phyloP scores from a whole-genome alignment of 1,284 basidiomycete genomes.

The Irpex sp. region DNA sequence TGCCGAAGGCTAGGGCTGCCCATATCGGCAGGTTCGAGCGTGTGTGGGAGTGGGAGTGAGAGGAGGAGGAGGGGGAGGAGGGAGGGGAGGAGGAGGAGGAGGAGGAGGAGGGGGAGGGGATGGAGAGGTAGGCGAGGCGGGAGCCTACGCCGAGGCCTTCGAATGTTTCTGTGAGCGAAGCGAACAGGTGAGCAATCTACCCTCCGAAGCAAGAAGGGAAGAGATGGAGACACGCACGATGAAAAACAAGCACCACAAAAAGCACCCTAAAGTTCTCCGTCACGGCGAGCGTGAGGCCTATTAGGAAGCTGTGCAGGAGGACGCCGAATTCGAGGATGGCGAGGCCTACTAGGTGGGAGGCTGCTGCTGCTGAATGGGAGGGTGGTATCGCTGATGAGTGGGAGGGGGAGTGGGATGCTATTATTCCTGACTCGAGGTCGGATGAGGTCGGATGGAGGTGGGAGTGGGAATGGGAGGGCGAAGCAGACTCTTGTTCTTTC shows the following conservation, averaged over 20 bases:
- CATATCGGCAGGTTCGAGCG: too few relatives aligned
- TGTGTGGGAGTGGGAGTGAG: too few relatives aligned
- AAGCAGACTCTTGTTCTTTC: too few relatives aligned
- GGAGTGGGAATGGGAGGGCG: background rate
- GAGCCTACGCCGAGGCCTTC: conserved; percentile 90
- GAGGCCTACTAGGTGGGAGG: conserved; percentile 81
- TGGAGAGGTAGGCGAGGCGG: conserved; percentile 68
- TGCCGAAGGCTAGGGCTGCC: conserved; percentile 66
- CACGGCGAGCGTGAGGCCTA: conserved; percentile 92
- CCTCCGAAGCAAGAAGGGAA: too few relatives aligned
- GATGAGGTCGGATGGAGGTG: conserved; percentile 11
- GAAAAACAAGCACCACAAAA: conserved; percentile 89
- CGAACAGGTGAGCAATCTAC: too few relatives aligned
- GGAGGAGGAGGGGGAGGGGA: conserved; percentile 55
- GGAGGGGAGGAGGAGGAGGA: too few relatives aligned
- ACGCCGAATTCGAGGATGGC: conserved; percentile 92
- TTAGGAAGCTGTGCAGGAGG: conserved; percentile 82
- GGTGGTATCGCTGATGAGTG: too few relatives aligned
- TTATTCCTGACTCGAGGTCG: background rate
- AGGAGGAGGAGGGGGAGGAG: too few relatives aligned
- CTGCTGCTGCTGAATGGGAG: conserved; percentile 25
- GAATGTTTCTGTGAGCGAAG: conserved; percentile 63
- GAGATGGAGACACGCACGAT: conserved; percentile 47
- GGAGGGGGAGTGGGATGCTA: conserved; percentile 27
- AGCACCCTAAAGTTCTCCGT: conserved; percentile 76